Conservation (phyloP, 768 basidiomycete genomes). For the Suillus variegatus region DNA sequence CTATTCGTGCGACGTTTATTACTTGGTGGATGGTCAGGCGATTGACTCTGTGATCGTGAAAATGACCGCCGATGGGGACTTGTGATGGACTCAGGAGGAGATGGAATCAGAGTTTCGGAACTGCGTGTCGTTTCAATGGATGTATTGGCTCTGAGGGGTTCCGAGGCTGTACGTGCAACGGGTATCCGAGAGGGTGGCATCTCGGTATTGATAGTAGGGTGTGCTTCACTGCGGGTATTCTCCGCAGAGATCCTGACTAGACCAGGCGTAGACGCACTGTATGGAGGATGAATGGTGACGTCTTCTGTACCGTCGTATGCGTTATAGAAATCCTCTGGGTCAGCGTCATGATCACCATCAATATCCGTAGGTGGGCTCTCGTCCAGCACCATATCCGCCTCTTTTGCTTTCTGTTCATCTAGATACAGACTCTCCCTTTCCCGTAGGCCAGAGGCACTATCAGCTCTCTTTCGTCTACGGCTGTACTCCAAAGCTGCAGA, state of each 20-base stretch:
- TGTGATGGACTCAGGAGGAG: slow-evolving; percentile 34
- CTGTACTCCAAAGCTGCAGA: slow-evolving; percentile 24
- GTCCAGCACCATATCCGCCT: slow-evolving; percentile 63
- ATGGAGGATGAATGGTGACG: slow-evolving; percentile 15
- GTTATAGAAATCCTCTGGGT: slow-evolving; percentile 43
- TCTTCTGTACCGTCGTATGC: slow-evolving; percentile 25
- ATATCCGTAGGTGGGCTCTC: slow-evolving; percentile 77
- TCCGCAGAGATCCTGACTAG: slow-evolving; percentile 22
- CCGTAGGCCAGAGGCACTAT: slow-evolving; percentile 59
- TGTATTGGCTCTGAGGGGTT: slow-evolving; percentile 45
- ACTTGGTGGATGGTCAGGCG: slow-evolving; percentile 20
- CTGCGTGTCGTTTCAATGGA: slow-evolving; percentile 41
- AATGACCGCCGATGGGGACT: slow-evolving; percentile 21
- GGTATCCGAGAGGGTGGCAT: slow-evolving; percentile 45
- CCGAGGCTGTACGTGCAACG: slow-evolving; percentile 42
- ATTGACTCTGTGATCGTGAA: slow-evolving; percentile 35
- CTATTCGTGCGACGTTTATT: slow-evolving; percentile 47
- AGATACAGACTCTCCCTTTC: slow-evolving; percentile 66
- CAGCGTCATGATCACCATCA: slow-evolving; percentile 51
- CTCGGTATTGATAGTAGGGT: slow-evolving; percentile 34
- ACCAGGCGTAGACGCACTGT: slow-evolving; percentile 21
- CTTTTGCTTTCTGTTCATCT: slow-evolving; percentile 54
- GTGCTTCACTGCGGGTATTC: slow-evolving; percentile 44
- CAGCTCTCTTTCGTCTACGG: slow-evolving; percentile 58
- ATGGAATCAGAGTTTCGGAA: slow-evolving; percentile 43